phyloP scores from a whole-genome alignment of 108 stramenopile genomes.

The Mediolabrus comicus region DNA sequence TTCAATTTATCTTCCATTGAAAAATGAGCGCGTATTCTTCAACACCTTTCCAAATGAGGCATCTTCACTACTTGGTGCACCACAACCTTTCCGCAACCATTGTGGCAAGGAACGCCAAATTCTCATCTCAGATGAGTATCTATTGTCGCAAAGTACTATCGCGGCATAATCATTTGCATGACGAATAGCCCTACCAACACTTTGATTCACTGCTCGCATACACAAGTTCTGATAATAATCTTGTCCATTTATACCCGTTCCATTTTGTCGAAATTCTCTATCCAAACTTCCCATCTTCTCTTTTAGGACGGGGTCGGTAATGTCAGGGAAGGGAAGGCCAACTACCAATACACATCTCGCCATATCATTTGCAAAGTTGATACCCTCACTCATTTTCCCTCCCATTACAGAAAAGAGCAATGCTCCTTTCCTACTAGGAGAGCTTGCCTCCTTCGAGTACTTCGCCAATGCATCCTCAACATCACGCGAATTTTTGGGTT shows the following conservation, averaged over 20 bases:
- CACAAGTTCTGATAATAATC: conserved; percentile 93
- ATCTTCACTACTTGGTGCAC: conserved; percentile 5
- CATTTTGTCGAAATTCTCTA: conserved; percentile 16
- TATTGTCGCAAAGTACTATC: conserved; percentile 85
- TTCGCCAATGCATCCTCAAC: conserved; percentile 71
- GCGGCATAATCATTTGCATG: conserved; percentile 93
- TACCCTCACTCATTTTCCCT: conserved; percentile 98
- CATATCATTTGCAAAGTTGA: conserved; percentile 98
- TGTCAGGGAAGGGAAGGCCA: conserved; percentile 97
- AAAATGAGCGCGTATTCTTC: conserved; percentile 22
- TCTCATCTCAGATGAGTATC: conserved; percentile 71
- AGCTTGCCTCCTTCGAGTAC: conserved; percentile 61
- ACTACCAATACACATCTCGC: conserved; percentile 94
- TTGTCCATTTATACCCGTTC: conserved; percentile 53
- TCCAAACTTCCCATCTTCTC: conserved; percentile 86
- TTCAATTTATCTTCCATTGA: conserved; percentile 7
- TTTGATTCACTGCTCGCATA: conserved; percentile 98
- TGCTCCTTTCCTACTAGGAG: conserved; percentile 59
- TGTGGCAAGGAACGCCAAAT: conserved; percentile 74
- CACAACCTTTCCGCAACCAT: conserved; percentile 64
- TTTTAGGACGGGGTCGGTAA: conserved; percentile 90
- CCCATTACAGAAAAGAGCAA: conserved; percentile 94
- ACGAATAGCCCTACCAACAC: conserved; percentile 96
- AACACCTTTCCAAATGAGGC: conserved; percentile 34
- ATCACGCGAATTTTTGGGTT: conserved; percentile 78